Base-by-base conservation (phyloP, 83 land plant genomes). In the Picea engelmannii region DNA sequence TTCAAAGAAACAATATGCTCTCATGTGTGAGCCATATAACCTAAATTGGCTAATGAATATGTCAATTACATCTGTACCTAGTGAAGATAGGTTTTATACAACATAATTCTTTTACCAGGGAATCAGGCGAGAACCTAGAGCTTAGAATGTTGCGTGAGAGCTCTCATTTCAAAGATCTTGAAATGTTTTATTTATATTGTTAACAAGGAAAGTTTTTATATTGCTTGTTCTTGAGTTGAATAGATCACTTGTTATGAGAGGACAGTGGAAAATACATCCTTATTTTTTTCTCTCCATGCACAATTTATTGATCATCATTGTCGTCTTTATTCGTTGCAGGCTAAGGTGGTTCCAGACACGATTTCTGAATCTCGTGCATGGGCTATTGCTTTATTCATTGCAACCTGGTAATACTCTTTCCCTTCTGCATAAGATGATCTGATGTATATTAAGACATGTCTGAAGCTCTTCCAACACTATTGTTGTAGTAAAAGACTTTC, bases 341-440 rank as follows among this genome's bases (percentile, higher is more conserved):
- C 84, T 38, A 64, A 15, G 21, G 81, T 88, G 81, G 70, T 64
- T 61, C 23, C 78, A 21, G 79, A 86, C 27, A 6, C 13, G 16
- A 49, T 71, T 38, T 9, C 47, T 71, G 13, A 70, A 15, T 88
- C 98, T 27, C 89, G 95, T 67, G 88, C 91, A 21, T 89, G 91
- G 77, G 94, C 95, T 2, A 76, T 96, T 73, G 27, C 89, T 62
- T 82, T 93, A n/a, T 96, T 96, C 89, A 89, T 93, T 73, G 66
- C 80, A 62, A 85, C 76, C 13, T 73, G 25, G 58, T 73, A 73
- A 73, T 20, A 44, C 4, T 73, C 58, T 52, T 52, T 52, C 58
- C 17, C 25, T 73, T 44, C 5, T n/a, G n/a, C 12, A 18, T 73
- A 44, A 73, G 21, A 18, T 16, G n/a, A 44, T 2, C 6, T 73